These are phyloP conservation scores for Sporothrix humicola DNA, from an alignment of 2,329 filamentous ascomycete species.

Conservation along the genomic window DNA sequence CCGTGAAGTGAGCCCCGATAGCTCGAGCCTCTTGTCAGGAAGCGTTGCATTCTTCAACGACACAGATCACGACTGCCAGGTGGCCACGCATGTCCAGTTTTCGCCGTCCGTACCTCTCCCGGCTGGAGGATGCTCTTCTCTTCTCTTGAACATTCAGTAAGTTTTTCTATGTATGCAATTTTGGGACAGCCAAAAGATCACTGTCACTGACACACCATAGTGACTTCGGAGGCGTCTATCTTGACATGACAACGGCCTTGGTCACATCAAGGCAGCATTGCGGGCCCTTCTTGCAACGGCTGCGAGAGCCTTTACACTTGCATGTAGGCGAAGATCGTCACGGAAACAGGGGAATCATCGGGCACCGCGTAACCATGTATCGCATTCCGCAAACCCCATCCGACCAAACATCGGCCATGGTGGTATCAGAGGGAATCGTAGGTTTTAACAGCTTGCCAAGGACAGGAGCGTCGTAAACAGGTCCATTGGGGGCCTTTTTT, in stretches of 20 bases:
- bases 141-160: constrained; percentile 36
- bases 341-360: constrained; percentile 37
- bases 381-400: not conserved
- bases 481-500: too few species aligned
- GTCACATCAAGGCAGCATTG: too few species aligned
- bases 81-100: constrained; percentile 38
- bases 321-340: constrained; percentile 37
- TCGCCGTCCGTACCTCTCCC: constrained; percentile 23
- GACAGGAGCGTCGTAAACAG: not conserved
- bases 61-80: constrained; percentile 32
- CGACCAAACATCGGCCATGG: not conserved
- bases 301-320: constrained; percentile 34
- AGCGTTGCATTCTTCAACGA: constrained; percentile 37
- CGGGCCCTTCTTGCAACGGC: constrained; percentile 24
- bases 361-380: constrained; percentile 34
- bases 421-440: constrained; percentile 37
- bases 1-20: not conserved
- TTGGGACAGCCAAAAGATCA: not conserved
- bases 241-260: not conserved
- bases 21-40: constrained; percentile 25
- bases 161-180: not conserved
- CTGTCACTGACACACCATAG: constrained; percentile 3
- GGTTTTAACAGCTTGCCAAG: constrained; percentile 36
- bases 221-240: constrained; percentile 32
- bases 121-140: not conserved